Conservation (phyloP, 257 asterid species). For the Leonotis leonurus region DNA sequence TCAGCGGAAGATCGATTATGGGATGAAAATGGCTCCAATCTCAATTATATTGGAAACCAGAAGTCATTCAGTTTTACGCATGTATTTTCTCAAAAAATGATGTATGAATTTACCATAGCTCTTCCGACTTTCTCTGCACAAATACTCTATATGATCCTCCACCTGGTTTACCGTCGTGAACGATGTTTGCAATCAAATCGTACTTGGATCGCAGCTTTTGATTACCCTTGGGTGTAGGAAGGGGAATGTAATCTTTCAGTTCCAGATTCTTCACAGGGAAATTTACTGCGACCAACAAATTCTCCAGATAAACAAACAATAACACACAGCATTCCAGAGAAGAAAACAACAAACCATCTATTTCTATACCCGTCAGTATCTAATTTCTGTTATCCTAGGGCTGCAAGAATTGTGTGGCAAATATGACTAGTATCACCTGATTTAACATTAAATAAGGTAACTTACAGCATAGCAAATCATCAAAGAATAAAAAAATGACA, state of each 20-base stretch:
- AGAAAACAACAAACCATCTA: not conserved
- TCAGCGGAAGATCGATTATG: not conserved
- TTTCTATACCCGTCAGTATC: not conserved
- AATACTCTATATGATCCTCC: conserved; percentile 87
- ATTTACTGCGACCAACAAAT: conserved; percentile 38
- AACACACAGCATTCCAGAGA: not conserved
- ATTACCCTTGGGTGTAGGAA: conserved; percentile 57
- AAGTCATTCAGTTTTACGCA: not conserved
- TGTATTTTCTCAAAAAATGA: too few relatives aligned
- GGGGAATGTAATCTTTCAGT: conserved; percentile 82
- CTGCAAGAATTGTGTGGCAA: not conserved
- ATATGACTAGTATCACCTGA: not conserved
- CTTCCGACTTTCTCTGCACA: conserved; percentile 96
- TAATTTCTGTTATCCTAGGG: not conserved
- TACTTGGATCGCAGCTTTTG: conserved; percentile 70
- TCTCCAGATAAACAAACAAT: too few relatives aligned
- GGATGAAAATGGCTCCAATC: not conserved
- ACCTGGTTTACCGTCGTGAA: conserved; percentile 71
- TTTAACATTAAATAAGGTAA: not conserved
- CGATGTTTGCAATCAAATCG: conserved; percentile 78
- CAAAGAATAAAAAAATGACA: too few relatives aligned
- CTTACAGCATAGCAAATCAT: not conserved
- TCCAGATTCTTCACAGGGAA: conserved; percentile 98
- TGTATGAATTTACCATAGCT: conserved; percentile 47
- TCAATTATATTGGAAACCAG: not conserved